Evolutionary conservation across 176 grass and related monocot genomes (phyloP).

Genomic region (Melocanna baccifera): DNA sequence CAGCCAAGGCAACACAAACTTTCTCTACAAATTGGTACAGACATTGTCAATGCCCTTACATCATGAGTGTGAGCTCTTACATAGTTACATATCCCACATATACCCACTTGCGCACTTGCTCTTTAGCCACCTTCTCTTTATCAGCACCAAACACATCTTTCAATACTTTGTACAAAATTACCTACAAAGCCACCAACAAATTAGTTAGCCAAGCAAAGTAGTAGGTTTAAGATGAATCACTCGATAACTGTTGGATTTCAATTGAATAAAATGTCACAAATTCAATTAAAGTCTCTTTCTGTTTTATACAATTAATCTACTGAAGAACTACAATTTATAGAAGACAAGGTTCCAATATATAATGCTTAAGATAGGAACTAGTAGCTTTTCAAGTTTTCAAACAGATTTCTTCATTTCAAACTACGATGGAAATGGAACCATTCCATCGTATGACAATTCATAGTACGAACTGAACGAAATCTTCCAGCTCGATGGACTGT

Average conservation of each 20-base stretch:
- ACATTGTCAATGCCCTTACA: slow-evolving; percentile 76
- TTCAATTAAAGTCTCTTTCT: neutral
- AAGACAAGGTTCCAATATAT: neutral
- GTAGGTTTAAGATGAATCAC: neutral
- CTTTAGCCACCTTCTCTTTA: slow-evolving; percentile 32
- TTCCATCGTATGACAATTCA: neutral
- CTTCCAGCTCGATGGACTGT: too few relatives aligned
- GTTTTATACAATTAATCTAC: neutral
- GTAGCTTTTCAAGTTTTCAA: too few relatives aligned
- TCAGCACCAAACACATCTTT: slow-evolving; percentile 26
- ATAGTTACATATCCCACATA: slow-evolving; percentile 78
- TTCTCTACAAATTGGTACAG: slow-evolving; percentile 85
- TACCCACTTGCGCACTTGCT: slow-evolving; percentile 59
- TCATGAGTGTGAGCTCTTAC: slow-evolving; percentile 89
- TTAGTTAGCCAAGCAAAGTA: neutral
- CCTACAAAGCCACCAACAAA: slow-evolving; percentile 42
- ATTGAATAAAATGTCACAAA: neutral
- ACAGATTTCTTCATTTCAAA: neutral
- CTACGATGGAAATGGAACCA: neutral
- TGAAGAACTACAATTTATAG: neutral
- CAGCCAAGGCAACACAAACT: slow-evolving; percentile 47
- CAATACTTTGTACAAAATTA: slow-evolving; percentile 81
- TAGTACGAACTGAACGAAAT: neutral
- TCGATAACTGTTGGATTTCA: slow-evolving; percentile 8
- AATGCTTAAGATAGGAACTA: neutral